Base-by-base conservation (phyloP, 1,284 basidiomycete species). In the Fomes fomentarius region DNA sequence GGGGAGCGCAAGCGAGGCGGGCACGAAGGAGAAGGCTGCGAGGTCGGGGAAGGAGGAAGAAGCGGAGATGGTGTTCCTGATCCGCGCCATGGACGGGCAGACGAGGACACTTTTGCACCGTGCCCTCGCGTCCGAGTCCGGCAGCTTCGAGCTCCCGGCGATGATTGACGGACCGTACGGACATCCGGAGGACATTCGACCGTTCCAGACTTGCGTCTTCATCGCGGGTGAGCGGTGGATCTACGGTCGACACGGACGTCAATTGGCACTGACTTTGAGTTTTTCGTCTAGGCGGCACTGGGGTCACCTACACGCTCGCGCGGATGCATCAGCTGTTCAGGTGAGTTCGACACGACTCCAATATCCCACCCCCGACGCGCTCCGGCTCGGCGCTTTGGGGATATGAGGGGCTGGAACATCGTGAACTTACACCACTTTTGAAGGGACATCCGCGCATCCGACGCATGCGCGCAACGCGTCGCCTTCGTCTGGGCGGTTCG, bases 101-200 rank as follows among this genome's bases (percentile, higher is more conserved):
- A 63, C 63, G 33, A 43, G 47, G 37, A 50, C 31, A 33, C 51
- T 65, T 31, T 45, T 55, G 46, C 52, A 62, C 15, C 54, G n/a
- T n/a, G n/a, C n/a, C n/a, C n/a, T n/a, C n/a, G n/a, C n/a, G n/a
- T n/a, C n/a, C n/a, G n/a, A n/a, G n/a, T n/a, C n/a, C n/a, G n/a
- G n/a, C n/a, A n/a, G n/a, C n/a, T n/a, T n/a, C n/a, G n/a, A n/a
- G n/a, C n/a, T n/a, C n/a, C n/a, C n/a, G n/a, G 74, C 76, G 4
- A 71, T 75, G 47, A 49, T 83, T 12, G 81, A 82, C 54, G 81
- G 80, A 0, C 80, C 82, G 21, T 82, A 82, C 54, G 78, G 80
- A 10, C 60, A 67, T 4, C 76, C 80, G 0, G 76, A 77, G 2
- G 62, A 74, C 25, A 63, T 81, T 9, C 53, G 69, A 10, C 69